Evolutionary conservation across 208 protist species (phyloP).

Genomic region (Endotrypanum monterogeii): DNA sequence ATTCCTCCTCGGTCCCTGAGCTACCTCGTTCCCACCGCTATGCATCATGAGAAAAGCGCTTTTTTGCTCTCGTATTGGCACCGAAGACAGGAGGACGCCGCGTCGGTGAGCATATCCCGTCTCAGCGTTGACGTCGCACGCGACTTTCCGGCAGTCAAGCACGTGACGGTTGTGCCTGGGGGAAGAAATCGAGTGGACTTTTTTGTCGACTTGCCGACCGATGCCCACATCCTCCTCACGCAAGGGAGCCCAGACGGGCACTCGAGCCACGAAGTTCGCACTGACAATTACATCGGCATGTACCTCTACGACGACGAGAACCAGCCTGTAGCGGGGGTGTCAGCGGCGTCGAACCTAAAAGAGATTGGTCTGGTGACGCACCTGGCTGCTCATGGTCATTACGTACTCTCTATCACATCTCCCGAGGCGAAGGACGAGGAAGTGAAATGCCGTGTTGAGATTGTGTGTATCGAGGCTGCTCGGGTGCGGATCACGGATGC

Average conservation of each 20-base stretch:
- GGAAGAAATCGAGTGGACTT: constrained; percentile 76
- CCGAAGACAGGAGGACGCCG: constrained; percentile 32
- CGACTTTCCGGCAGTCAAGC: constrained; percentile 58
- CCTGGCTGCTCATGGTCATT: constrained; percentile 50
- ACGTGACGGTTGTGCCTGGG: constrained; percentile 43
- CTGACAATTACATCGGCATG: constrained; percentile 72
- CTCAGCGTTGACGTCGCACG: constrained; percentile 53
- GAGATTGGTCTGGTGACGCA: constrained; percentile 61
- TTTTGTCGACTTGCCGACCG: constrained; percentile 58
- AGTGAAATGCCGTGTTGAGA: constrained; percentile 62
- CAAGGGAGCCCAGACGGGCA: constrained; percentile 50
- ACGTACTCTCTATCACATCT: constrained; percentile 68
- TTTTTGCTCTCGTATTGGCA: constrained; percentile 85
- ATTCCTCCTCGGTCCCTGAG: constrained; percentile 59
- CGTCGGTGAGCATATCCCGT: constrained; percentile 38
- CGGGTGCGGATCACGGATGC: constrained; percentile 72
- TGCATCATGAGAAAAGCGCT: constrained; percentile 66
- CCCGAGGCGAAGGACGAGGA: constrained; percentile 33
- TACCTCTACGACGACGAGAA: constrained; percentile 70
- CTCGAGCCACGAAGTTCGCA: constrained; percentile 45
- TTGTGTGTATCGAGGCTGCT: constrained; percentile 63
- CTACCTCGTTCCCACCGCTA: constrained; percentile 76
- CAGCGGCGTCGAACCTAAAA: constrained; percentile 62
- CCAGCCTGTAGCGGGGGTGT: constrained; percentile 43
- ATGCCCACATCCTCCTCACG: constrained; percentile 69